Base-by-base conservation (phyloP, 1,284 basidiomycete species). In the Trichosporon coremiiforme region DNA sequence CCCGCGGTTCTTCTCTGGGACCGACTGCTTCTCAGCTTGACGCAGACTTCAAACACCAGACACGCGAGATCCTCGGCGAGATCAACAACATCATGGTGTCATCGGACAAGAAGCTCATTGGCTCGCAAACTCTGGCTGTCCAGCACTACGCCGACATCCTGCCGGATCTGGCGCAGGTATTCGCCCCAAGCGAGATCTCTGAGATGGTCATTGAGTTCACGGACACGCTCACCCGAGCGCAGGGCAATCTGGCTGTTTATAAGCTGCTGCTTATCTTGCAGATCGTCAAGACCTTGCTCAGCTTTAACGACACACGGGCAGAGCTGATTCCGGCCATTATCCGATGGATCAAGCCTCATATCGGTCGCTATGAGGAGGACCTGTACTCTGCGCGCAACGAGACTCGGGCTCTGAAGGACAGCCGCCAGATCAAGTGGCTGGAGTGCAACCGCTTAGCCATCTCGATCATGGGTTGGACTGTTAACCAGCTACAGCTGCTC, bases 91-190 rank as follows among this genome's bases (percentile, higher is more conserved):
- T 99, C 87, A 97, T 99, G 95, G 86, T 89, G 0, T 89, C 89
- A 0, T 87, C 87, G 1, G 87, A 91, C n/a, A 93, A 92, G 0
- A 86, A 89, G 1, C 89, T 94, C 78, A 94, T 99, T 70, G 96
- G 96, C 60, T 96, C 95, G 0, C 95, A 99, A 81, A 96, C 93
- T 0, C 90, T 95, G 72, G 92, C 92, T 0, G 86, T 99, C 10
- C 95, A 98, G 79, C 92, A 96, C 82, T 98, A 97, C 81, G 91
- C 94, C 2, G 92, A 93, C 31, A 92, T 96, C 70, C 86, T 98
- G 10, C 94, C 95, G 0, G 92, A 95, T 79, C 86, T 98, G 15
- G 86, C 89, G 25, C 90, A 91, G 75, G 89, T 94, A 12, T 95
- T 93, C 79, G 83, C 88, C 6, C 89, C 87, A 0, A 87, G 90